phyloP scores from a whole-genome alignment of 306 rosid species.

The Cucumis hystrix region DNA sequence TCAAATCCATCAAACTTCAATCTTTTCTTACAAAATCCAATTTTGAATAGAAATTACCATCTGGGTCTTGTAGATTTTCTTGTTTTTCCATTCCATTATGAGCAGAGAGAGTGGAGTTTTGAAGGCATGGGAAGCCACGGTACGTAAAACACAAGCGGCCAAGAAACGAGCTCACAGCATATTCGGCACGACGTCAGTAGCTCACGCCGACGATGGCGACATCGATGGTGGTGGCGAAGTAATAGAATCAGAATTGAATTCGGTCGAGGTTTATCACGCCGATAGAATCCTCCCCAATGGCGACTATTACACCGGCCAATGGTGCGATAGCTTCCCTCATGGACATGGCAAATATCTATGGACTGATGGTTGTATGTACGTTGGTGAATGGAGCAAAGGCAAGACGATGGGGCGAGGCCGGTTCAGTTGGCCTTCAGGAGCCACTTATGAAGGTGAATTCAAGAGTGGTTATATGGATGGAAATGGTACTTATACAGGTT shows the following conservation, averaged over 20 bases:
- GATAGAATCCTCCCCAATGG: slow-evolving; percentile 75
- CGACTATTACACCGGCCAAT: slow-evolving; percentile 74
- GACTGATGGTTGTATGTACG: slow-evolving; percentile 83
- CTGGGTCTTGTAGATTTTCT: not conserved
- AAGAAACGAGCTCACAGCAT: slow-evolving; percentile 75
- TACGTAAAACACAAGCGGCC: slow-evolving; percentile 71
- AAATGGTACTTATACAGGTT: slow-evolving; percentile 41
- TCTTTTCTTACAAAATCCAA: not conserved
- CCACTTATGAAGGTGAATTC: slow-evolving; percentile 88
- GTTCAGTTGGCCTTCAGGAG: slow-evolving; percentile 92
- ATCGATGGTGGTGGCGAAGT: slow-evolving; percentile 6
- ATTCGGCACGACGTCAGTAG: slow-evolving; percentile 36
- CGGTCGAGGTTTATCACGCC: slow-evolving; percentile 28
- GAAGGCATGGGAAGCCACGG: slow-evolving; percentile 93
- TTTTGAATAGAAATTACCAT: not conserved
- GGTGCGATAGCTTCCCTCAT: slow-evolving; percentile 69
- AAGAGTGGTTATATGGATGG: slow-evolving; percentile 80
- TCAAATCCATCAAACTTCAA: not conserved
- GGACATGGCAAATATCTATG: slow-evolving; percentile 75
- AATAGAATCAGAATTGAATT: slow-evolving; percentile 2
- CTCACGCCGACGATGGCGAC: slow-evolving; percentile 14
- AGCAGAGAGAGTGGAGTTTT: slow-evolving; percentile 58
- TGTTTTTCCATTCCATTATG: slow-evolving; percentile 11
- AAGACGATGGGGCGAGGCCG: slow-evolving; percentile 69
- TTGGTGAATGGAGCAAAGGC: slow-evolving; percentile 73